Percentiles rank a stretch among this genome's conserved stretches.
phyloP scores from a whole-genome alignment of 768 basidiomycete species.

The Coprinopsis cinerea region DNA sequence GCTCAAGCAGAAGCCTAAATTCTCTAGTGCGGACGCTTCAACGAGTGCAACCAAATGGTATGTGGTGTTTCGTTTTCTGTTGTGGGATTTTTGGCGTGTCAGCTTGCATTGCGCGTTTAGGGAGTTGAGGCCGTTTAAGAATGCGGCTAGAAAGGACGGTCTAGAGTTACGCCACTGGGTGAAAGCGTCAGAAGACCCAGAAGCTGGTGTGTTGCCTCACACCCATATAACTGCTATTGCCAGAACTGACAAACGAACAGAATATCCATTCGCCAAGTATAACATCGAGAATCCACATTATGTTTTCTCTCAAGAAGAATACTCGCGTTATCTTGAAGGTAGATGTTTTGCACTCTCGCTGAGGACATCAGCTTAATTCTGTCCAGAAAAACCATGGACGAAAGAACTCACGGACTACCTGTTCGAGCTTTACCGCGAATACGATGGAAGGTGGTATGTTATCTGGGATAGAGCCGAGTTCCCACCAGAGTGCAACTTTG shows the following conservation, averaged over 20 bases:
- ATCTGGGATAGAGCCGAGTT: conserved; percentile 87
- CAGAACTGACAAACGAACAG: no score
- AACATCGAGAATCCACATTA: conserved; percentile 60
- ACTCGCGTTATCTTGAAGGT: conserved; percentile 75
- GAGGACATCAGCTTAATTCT: background rate
- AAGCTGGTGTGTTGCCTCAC: conserved; percentile 45
- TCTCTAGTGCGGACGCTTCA: conserved; percentile 42
- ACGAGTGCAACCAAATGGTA: conserved; percentile 63
- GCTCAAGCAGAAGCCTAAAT: conserved; percentile 81
- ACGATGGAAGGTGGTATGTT: conserved; percentile 86
- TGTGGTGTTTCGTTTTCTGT: conserved; percentile 9
- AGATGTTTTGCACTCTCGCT: conserved; percentile 34
- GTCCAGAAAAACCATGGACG: conserved; percentile 76
- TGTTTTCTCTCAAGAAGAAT: conserved; percentile 84
- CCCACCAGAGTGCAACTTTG: conserved; percentile 20
- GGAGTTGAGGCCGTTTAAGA: conserved; percentile 73
- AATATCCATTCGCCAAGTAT: conserved; percentile 81
- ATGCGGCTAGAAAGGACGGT: conserved; percentile 59
- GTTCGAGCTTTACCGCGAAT: conserved; percentile 72
- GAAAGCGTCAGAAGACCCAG: conserved; percentile 51
- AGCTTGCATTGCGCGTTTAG: conserved; percentile 35
- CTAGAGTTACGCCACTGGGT: conserved; percentile 83
- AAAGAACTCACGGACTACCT: conserved; percentile 94
- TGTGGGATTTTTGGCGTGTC: background rate
- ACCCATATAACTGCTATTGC: no score